Percentiles rank a stretch among this genome's conserved stretches.
Evolutionary conservation across 495 filamentous ascomycete species (phyloP).

Genomic region (Cercophora sp.): DNA sequence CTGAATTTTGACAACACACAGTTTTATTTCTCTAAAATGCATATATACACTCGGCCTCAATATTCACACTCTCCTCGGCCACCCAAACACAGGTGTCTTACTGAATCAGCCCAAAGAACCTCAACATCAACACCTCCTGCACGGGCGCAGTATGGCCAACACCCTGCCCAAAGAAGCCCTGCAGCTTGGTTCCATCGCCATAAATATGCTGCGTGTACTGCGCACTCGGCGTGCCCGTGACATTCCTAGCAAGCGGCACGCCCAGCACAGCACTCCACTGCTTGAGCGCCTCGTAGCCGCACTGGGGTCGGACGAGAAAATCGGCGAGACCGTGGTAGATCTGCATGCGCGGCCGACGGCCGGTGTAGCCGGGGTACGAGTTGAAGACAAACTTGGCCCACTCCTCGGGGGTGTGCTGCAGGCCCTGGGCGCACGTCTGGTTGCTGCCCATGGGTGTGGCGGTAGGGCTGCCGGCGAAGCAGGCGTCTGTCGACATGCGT

Average conservation of each 20-base stretch:
- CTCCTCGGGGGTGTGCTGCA: slow-evolving; percentile 42
- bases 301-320: slow-evolving; percentile 43
- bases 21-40: too few species aligned
- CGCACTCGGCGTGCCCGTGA: slow-evolving; percentile 33
- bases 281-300: slow-evolving; percentile 52
- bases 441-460: slow-evolving; percentile 40
- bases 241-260: slow-evolving; percentile 26
- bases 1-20: too few species aligned
- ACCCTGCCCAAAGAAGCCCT: slow-evolving; percentile 45
- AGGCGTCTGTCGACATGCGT: too few species aligned
- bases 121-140: slow-evolving; percentile 35
- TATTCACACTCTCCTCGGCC: too few species aligned
- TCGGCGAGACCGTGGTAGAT: slow-evolving; percentile 54
- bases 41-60: too few species aligned
- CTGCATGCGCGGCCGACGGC: slow-evolving; percentile 50
- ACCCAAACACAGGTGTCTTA: too few species aligned
- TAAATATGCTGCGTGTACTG: slow-evolving; percentile 43
- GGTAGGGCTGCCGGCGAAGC: slow-evolving; percentile 36
- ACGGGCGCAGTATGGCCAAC: slow-evolving; percentile 46
- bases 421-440: slow-evolving; percentile 50
- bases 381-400: slow-evolving; percentile 47
- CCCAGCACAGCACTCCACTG: slow-evolving; percentile 56
- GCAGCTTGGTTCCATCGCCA: slow-evolving; percentile 41
- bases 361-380: slow-evolving; percentile 52
- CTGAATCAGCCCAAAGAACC: slow-evolving; percentile 34